Conservation (phyloP, 2,329 filamentous ascomycete genomes). For the Pezicula neosporulosa region DNA sequence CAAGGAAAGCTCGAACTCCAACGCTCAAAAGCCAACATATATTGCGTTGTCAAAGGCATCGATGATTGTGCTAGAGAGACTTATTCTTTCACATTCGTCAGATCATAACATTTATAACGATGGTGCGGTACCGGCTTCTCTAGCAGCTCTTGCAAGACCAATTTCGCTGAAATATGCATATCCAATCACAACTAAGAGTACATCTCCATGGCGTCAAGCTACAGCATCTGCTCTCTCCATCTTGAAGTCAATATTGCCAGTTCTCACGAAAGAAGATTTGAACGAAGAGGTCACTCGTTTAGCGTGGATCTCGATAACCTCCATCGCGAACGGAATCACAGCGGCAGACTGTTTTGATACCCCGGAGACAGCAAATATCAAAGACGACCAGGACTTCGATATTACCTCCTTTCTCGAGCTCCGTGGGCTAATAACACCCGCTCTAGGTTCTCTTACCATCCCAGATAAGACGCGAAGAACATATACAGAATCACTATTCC, state of each 20-base stretch:
- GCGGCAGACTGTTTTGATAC: conserved; percentile 55
- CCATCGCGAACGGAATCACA: conserved; percentile 66
- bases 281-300: conserved; percentile 42
- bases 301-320: conserved; percentile 70
- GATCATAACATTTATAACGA: conserved; percentile 68
- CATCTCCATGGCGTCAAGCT: conserved; percentile 75
- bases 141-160: conserved; percentile 66
- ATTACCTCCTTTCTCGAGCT: conserved; percentile 69
- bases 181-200: conserved; percentile 64
- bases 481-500: conserved; percentile 76
- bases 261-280: conserved; percentile 48
- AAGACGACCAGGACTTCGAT: conserved; percentile 76
- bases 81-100: conserved; percentile 55
- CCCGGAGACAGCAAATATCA: conserved; percentile 41
- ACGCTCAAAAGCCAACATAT: conserved; percentile 65
- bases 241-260: conserved; percentile 61
- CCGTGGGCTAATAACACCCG: conserved; percentile 68
- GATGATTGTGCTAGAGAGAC: conserved; percentile 64
- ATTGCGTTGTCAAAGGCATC: conserved; percentile 84
- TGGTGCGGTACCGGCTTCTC: conserved; percentile 59
- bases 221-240: conserved; percentile 69
- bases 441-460: conserved; percentile 64
- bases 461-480: conserved; percentile 62
- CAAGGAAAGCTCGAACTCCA: conserved; percentile 28
- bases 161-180: conserved; percentile 81